phyloP scores from a whole-genome alignment of 371 early-diverging fungal species.

The Mortierella sp. region DNA sequence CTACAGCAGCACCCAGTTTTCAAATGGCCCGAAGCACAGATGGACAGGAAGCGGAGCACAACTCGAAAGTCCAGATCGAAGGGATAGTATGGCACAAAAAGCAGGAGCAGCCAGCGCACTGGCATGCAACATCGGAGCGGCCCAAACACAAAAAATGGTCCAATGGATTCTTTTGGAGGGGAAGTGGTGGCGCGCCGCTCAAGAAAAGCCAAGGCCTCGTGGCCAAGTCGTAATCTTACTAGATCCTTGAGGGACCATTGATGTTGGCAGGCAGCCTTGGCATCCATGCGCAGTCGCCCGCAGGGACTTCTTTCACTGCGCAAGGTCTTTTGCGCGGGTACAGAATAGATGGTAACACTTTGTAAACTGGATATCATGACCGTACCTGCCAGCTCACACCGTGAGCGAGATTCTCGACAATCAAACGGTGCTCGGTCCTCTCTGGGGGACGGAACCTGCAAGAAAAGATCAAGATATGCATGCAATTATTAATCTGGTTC shows the following conservation, averaged over 20 bases:
- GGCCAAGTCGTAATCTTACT: too few relatives aligned
- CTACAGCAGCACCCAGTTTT: constrained; percentile 26
- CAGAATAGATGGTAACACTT: too few relatives aligned
- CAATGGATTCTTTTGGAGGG: too few relatives aligned
- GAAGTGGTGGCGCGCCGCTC: too few relatives aligned
- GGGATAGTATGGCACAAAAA: constrained; percentile 4
- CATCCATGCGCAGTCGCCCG: too few relatives aligned
- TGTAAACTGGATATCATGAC: constrained; percentile 44
- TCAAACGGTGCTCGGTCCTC: constrained; percentile 71
- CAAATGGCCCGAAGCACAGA: constrained; percentile 21
- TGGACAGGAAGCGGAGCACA: background rate
- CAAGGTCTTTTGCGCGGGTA: too few relatives aligned
- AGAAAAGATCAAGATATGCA: constrained; percentile 7
- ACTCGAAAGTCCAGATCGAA: too few relatives aligned
- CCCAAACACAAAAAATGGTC: too few relatives aligned
- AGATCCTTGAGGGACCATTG: too few relatives aligned
- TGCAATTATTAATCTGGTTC: background rate
- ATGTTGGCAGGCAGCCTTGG: too few relatives aligned
- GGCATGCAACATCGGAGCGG: too few relatives aligned
- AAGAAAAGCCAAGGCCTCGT: too few relatives aligned
- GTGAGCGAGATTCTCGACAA: constrained; percentile 77
- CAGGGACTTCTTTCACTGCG: background rate
- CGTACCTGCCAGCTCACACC: constrained; percentile 88
- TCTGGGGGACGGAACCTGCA: constrained; percentile 63
- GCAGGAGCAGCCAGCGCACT: background rate